Base-by-base conservation (phyloP, 768 basidiomycete genomes). In the Wakefieldia striispora region DNA sequence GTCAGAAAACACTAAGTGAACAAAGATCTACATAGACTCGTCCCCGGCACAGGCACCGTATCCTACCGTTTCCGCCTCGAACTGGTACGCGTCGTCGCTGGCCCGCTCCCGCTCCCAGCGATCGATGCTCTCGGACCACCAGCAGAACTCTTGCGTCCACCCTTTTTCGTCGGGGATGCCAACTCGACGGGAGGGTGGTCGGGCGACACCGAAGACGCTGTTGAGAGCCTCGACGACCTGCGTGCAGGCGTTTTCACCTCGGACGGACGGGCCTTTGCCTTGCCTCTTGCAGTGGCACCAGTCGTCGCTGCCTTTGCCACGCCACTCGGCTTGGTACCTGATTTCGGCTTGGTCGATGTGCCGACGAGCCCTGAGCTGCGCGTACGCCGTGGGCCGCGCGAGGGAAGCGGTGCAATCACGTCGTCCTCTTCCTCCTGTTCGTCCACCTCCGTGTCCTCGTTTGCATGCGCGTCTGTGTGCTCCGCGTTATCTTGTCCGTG, bases 161-260 rank as follows among this genome's bases (percentile, higher is more conserved):
- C 31, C 13, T 44, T 52, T 17, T 58, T 60, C 24, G 56, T 63
- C 11, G 65, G 62, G 6, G 64, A 65, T 16, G 53, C 62, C 27
- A 11, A 16, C 33, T 66, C 63, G 3, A 37, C n/a, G 31, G 31
- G 31, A 4, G 13, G 14, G 12, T 41, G 33, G 3, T 73, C 72
- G 1, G 71, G 68, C 2, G 71, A 72, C 21, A 56, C 42, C n/a
- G 69, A 66, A 23, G 66, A 64, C 6, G 66, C 63, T 8, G 58
- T 61, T 9, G 72, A 73, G 24, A 74, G 61, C 38, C 72, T 63
- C 26, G 72, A 71, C n/a, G 72, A 75, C 23, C 74, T 66, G 17
- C 73, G 60, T 10, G 62, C 59, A 6, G 63, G 57, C n/a, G 68
- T 58, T 45, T 51, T 59, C 43, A 47, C 45, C 19, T 67, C 62